Base-by-base conservation (phyloP, 257 asterid genomes). In the Solanum chiquidenum region DNA sequence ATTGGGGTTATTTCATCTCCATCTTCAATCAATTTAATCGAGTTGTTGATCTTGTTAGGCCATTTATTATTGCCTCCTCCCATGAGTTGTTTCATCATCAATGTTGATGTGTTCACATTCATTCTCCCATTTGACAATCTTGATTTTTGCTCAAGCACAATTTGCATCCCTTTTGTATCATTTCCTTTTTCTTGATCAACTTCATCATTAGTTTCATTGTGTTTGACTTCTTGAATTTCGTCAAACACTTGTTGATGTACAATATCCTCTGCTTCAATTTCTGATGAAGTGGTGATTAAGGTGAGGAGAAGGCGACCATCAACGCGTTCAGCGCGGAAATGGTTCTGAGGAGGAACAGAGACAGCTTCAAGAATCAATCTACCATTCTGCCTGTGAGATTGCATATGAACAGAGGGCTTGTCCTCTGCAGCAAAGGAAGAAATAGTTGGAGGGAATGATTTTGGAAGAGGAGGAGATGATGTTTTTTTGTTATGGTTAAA, bases 281-380 rank as follows among this genome's bases (percentile, higher is more conserved):
- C 33, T 18, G 29, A 13, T 9, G 69, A 9, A 18, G 83, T 44
- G 83, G 75, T 88, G 64, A 92, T 72, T 58, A 94, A 42, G 83
- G 92, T 94, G 84, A 97, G 88, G 44, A 93, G 91, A 74, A 97
- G 98, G 49, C 98, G 96, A 44, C 99, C 99, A 12, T 93, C 88
- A 12, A 73, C 8, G 49, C 98, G 95, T 49, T 91, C 90, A 58
- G 95, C 95, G 0, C 89, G 94, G 89, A 97, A 95, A 60, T 86
- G 89, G 49, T 92, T 93, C 29, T 85, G 93, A 1, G 93, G 92
- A 25, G 97, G 94, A 76, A 93, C 93, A 0, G 96, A 88, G 42
- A 97, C 94, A 1, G 97, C 99, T 91, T 97, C 97, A 13, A 97
- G 92, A 69, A 95, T 93, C 74, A 97, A 88, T 91, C 98, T 87